phyloP scores from a whole-genome alignment of 352 stramenopile species.

The Pythium graminicola region DNA sequence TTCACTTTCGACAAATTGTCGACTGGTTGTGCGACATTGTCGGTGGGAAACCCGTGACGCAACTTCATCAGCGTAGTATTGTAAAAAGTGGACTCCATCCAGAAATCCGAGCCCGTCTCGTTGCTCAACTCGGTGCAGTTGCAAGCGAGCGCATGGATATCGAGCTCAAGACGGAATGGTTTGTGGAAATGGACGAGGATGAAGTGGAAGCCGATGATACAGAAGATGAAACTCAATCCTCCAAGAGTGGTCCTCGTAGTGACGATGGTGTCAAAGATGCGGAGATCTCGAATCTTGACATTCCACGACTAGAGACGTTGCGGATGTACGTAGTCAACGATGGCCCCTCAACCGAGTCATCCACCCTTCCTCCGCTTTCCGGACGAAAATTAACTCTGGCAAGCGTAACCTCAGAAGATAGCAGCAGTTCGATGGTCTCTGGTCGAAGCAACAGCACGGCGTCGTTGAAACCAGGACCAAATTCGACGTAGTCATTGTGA shows the following conservation, averaged over 20 bases:
- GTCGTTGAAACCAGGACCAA: not conserved
- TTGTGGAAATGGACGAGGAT: constrained; percentile 32
- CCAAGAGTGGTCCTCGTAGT: constrained; percentile 8
- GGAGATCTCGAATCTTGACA: constrained; percentile 4
- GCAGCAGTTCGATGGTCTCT: constrained; percentile 14
- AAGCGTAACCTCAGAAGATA: constrained; percentile 20
- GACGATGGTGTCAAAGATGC: constrained; percentile 11
- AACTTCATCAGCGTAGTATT: constrained; percentile 60
- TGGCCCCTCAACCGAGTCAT: constrained; percentile 2
- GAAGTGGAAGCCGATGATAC: constrained; percentile 27
- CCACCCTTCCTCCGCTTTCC: constrained; percentile 3
- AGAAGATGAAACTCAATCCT: constrained; percentile 19
- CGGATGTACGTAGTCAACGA: constrained; percentile 47
- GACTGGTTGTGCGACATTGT: constrained; percentile 70
- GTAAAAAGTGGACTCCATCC: constrained; percentile 65
- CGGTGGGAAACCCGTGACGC: constrained; percentile 36
- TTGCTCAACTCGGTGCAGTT: constrained; percentile 50
- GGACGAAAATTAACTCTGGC: constrained; percentile 19
- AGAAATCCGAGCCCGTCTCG: constrained; percentile 63
- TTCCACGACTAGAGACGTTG: constrained; percentile 45
- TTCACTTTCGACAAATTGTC: constrained; percentile 60
- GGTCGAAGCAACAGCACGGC: not conserved
- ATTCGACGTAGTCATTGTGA: not conserved
- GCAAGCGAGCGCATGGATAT: constrained; percentile 53
- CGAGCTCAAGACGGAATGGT: constrained; percentile 66